phyloP scores from a whole-genome alignment of 441 rosid genomes.

The Erodium chrysanthum region DNA sequence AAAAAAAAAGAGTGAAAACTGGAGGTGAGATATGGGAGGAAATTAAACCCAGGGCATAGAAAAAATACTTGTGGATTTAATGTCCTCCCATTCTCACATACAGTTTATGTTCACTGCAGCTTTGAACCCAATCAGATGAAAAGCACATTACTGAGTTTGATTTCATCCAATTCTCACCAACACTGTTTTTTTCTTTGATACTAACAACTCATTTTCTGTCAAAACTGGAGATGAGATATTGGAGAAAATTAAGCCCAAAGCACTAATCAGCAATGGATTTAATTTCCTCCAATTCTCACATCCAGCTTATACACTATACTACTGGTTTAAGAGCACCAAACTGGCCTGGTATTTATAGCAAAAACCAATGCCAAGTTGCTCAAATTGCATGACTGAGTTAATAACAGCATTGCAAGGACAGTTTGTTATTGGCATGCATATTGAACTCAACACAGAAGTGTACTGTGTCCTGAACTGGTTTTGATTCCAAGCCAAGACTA shows the following conservation, averaged over 20 bases:
- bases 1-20: no score
- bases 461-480: no score
- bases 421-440: background rate
- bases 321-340: background rate
- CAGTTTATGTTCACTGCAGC: no score
- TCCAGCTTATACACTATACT: background rate
- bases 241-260: conserved; percentile 2
- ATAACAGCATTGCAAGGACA: background rate
- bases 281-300: conserved; percentile 13
- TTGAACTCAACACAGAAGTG: no score
- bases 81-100: no score
- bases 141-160: background rate
- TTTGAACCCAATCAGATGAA: background rate
- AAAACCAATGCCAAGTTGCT: background rate
- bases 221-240: conserved; percentile 12
- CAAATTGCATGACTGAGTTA: background rate
- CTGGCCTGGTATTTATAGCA: background rate
- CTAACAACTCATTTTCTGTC: background rate
- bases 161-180: background rate
- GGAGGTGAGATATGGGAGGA: no score
- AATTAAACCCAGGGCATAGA: no score
- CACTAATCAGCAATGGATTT: background rate
- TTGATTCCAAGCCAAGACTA: no score
- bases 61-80: no score
- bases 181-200: background rate